A percentile compares a stretch with the other conserved stretches of the same genome.
phyloP scores from a whole-genome alignment of 1,139 yeast genomes.

The Magnusiomyces ingens region DNA sequence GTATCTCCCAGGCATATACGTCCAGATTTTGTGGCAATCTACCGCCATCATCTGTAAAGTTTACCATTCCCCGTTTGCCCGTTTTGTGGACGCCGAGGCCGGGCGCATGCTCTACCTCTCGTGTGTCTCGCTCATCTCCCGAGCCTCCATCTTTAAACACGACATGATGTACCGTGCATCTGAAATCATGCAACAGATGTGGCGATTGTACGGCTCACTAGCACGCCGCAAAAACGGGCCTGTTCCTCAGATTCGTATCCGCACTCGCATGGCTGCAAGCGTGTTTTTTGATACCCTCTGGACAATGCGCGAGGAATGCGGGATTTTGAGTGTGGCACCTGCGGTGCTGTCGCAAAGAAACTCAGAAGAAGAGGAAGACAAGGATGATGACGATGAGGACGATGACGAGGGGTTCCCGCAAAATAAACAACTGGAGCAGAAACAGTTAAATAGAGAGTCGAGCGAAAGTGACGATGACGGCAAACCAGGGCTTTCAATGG shows the following conservation, averaged over 20 bases:
- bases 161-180: slow-evolving; percentile 91
- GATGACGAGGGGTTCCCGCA: slow-evolving; percentile 3
- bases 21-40: slow-evolving; percentile 84
- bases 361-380: slow-evolving; percentile 20
- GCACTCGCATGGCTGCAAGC: slow-evolving; percentile 85
- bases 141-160: slow-evolving; percentile 80
- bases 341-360: slow-evolving; percentile 29
- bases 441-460: not conserved
- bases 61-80: slow-evolving; percentile 63
- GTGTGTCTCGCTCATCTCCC: slow-evolving; percentile 63
- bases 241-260: slow-evolving; percentile 42
- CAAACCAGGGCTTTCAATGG: slow-evolving; percentile 6
- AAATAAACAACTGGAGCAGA: slow-evolving; percentile 10
- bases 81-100: slow-evolving; percentile 57
- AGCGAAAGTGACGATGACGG: not conserved
- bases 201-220: slow-evolving; percentile 71
- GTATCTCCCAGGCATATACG: slow-evolving; percentile 78
- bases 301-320: slow-evolving; percentile 77
- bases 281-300: slow-evolving; percentile 87
- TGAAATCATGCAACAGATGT: slow-evolving; percentile 88
- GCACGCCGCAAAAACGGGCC: slow-evolving; percentile 36
- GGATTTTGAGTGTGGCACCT: slow-evolving; percentile 39
- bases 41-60: slow-evolving; percentile 77
- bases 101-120: slow-evolving; percentile 68
- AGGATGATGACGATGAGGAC: slow-evolving; percentile 9